Base-by-base conservation (phyloP, 1,284 basidiomycete genomes). In the Sutorius eximius region DNA sequence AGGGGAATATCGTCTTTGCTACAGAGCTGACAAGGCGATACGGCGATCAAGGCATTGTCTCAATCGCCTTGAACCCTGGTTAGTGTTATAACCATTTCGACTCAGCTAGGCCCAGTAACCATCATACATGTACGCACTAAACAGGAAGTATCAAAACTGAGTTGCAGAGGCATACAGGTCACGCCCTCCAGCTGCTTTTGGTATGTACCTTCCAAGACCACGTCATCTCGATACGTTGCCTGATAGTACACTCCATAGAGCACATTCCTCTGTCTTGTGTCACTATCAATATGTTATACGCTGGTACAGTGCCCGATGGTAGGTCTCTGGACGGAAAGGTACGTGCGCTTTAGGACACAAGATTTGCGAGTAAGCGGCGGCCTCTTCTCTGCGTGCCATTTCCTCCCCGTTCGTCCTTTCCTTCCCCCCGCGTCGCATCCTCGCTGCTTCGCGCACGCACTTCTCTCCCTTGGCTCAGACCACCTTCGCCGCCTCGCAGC, bases 271-370 rank as follows among this genome's bases (percentile, higher is more conserved):
- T 64, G 63, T 34, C 66, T 71, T 32, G 55, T 65, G 12, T 59
- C 72, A n/a, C 77, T 0, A 67, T 82, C 11, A 85, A 78, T 0
- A 79, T 78, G 49, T 66, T 85, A 2, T 84, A 75, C 56, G 83
- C 77, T 1, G 83, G 76, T 1, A 82, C 79, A 1, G 61, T 71
- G 0, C 67, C 73, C 0, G 75, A 80, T 34, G 79, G 72, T 8
- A 72, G 63, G 2, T 58, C 68, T 1, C 59, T 78, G 7, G 78
- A 78, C 47, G 82, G 81, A 32, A 74, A 79, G 68, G 80, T 81
- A 58, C 24, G 61, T 37, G 5, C 4, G 3, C 13, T 45, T 27
- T 1, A n/a, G 8, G 8, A 16, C 5, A n/a, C n/a, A n/a, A n/a
- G n/a, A n/a, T n/a, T n/a, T n/a, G n/a, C n/a, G n/a, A n/a, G n/a